Conservation (phyloP, 495 filamentous ascomycete genomes). For the Trichoderma gamsii region DNA sequence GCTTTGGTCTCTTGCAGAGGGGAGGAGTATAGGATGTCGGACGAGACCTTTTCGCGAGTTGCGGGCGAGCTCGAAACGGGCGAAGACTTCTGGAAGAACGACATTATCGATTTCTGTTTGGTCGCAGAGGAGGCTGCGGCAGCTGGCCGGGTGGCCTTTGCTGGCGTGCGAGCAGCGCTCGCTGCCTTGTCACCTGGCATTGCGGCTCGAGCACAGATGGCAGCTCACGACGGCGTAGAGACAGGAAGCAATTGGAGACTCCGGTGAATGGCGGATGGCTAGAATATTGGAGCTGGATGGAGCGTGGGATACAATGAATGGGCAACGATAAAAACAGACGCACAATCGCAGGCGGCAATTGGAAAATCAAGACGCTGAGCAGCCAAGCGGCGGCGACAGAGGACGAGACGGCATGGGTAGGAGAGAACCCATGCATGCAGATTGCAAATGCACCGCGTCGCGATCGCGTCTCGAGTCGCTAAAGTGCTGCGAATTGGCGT, state of each 20-base stretch:
- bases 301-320: not conserved
- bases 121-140: constrained; percentile 32
- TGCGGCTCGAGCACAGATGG: not conserved
- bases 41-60: constrained; percentile 22
- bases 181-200: constrained; percentile 13
- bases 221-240: not conserved
- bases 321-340: not conserved
- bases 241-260: not conserved
- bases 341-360: not conserved
- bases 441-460: constrained; percentile 6
- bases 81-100: constrained; percentile 74
- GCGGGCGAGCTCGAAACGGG: constrained; percentile 31
- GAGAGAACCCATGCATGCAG: constrained; percentile 9
- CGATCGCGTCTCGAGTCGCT: not conserved
- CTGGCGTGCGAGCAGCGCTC: constrained; percentile 34
- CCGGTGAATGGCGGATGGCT: not conserved
- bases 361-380: not conserved
- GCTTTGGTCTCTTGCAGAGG: constrained; percentile 43
- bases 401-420: not conserved
- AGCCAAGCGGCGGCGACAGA: constrained; percentile 1
- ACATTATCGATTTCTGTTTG: constrained; percentile 77
- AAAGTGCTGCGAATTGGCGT: not conserved
- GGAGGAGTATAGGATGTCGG: constrained; percentile 24
- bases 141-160: constrained; percentile 33
- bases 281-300: not conserved